Percentiles rank a stretch among this genome's conserved stretches.
Conservation (phyloP, 2,329 filamentous ascomycete genomes). For the Phoma sp. region DNA sequence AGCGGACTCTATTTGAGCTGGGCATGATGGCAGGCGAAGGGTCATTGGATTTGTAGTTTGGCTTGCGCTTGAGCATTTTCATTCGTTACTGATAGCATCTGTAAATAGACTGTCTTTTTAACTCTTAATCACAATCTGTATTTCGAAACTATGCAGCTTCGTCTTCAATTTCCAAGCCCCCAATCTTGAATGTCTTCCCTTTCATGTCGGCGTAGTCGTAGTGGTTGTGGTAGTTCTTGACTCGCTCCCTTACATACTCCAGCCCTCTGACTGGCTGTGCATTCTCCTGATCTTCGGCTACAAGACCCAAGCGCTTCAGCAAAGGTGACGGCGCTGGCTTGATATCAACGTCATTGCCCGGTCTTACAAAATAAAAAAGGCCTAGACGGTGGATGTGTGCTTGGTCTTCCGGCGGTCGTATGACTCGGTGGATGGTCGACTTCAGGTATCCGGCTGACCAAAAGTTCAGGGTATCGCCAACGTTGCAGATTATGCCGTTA, state of each 20-base stretch:
- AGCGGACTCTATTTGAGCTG: slow-evolving; percentile 19
- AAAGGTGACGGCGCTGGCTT: slow-evolving; percentile 48
- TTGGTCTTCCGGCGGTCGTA: slow-evolving; percentile 55
- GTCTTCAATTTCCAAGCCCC: slow-evolving; percentile 53
- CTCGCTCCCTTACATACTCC: slow-evolving; percentile 53
- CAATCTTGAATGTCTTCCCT: slow-evolving; percentile 51
- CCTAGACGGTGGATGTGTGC: slow-evolving; percentile 47
- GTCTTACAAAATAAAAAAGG: slow-evolving; percentile 53
- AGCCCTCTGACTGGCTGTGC: slow-evolving; percentile 46
- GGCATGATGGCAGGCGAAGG: neutral
- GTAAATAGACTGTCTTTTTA: neutral
- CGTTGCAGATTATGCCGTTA: slow-evolving; percentile 59
- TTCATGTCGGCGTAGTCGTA: slow-evolving; percentile 51
- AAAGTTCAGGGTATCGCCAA: slow-evolving; percentile 53
- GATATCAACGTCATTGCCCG: slow-evolving; percentile 48
- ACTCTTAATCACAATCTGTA: neutral
- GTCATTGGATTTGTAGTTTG: neutral
- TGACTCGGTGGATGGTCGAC: slow-evolving; percentile 59
- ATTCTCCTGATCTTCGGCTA: slow-evolving; percentile 29
- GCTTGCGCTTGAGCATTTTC: neutral
- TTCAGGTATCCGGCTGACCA: slow-evolving; percentile 57
- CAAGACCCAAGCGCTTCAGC: slow-evolving; percentile 38
- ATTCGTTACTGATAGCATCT: neutral
- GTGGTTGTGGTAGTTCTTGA: slow-evolving; percentile 53
- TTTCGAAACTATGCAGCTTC: slow-evolving; percentile 35